Percentiles rank a stretch among this genome's conserved stretches.
These are phyloP conservation scores for Hysterangium stoloniferum DNA, from an alignment of 768 basidiomycete species.

Conservation along the genomic window DNA sequence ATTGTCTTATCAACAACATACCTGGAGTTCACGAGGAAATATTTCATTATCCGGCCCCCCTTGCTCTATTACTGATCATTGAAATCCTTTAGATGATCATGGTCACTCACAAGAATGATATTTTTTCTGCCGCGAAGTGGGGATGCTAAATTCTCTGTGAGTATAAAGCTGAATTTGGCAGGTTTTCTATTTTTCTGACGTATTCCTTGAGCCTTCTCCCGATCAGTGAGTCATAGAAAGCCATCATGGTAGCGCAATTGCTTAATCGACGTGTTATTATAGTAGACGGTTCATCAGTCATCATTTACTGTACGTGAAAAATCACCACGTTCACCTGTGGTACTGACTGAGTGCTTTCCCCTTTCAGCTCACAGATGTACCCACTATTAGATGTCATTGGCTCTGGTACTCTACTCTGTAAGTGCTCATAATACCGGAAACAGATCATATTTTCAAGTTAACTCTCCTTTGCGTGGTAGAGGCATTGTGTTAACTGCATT, in stretches of 20 bases:
- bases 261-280: not conserved
- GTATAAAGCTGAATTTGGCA: too few species aligned
- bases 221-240: too few species aligned
- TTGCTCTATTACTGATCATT: too few species aligned
- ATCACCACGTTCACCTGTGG: not conserved
- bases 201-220: too few species aligned
- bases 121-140: not conserved
- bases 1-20: too few species aligned
- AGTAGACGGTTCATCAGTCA: not conserved
- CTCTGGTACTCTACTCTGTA: not conserved
- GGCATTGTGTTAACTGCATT: not conserved
- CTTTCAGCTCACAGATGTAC: too few species aligned
- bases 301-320: not conserved
- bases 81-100: not conserved
- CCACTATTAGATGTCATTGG: not conserved
- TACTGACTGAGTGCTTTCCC: not conserved
- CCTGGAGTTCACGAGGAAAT: too few species aligned
- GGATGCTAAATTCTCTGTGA: not conserved
- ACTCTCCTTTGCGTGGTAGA: too few species aligned
- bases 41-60: not conserved
- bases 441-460: not conserved
- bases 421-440: not conserved
- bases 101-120: not conserved
- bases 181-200: too few species aligned
- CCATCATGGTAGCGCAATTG: not conserved